These are phyloP conservation scores for Massospora cicadina DNA, from an alignment of 371 early-diverging fungal species.

Conservation along the genomic window DNA sequence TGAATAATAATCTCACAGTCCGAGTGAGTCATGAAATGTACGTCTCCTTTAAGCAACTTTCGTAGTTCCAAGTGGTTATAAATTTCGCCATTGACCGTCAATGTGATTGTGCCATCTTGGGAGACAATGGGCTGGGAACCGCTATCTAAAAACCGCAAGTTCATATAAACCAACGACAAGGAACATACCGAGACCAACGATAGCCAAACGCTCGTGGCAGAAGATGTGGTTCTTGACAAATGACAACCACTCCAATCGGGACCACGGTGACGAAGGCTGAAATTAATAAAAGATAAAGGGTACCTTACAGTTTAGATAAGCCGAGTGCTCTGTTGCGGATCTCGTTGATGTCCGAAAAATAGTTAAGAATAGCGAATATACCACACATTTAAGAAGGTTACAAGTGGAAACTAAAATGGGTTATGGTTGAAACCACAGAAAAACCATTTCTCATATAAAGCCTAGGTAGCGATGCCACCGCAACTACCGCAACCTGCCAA, in stretches of 20 bases:
- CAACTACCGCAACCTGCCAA: no score
- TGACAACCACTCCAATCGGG: slow-evolving; percentile 92
- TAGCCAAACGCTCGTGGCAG: slow-evolving; percentile 92
- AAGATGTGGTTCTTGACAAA: slow-evolving; percentile 63
- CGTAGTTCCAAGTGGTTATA: slow-evolving; percentile 87
- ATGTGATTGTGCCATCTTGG: slow-evolving; percentile 59
- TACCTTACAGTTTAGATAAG: slow-evolving; percentile 71
- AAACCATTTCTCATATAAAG: no score
- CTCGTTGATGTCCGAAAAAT: slow-evolving; percentile 49
- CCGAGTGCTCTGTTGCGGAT: slow-evolving; percentile 68
- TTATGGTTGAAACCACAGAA: no score
- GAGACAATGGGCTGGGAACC: slow-evolving; percentile 92
- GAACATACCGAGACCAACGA: slow-evolving; percentile 79
- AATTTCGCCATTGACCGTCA: slow-evolving; percentile 93
- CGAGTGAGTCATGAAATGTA: slow-evolving; percentile 75
- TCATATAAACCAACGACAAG: background rate
- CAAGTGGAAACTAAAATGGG: no score
- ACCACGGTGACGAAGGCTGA: slow-evolving; percentile 75
- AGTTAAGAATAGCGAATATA: slow-evolving; percentile 82
- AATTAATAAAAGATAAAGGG: background rate
- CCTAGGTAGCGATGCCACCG: no score
- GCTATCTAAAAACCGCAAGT: slow-evolving; percentile 29
- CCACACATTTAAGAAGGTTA: slow-evolving; percentile 62
- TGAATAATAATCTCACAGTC: slow-evolving; percentile 93
- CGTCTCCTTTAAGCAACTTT: slow-evolving; percentile 42